phyloP scores from a whole-genome alignment of 2,329 filamentous ascomycete species.

The Malbranchea zuffiana region DNA sequence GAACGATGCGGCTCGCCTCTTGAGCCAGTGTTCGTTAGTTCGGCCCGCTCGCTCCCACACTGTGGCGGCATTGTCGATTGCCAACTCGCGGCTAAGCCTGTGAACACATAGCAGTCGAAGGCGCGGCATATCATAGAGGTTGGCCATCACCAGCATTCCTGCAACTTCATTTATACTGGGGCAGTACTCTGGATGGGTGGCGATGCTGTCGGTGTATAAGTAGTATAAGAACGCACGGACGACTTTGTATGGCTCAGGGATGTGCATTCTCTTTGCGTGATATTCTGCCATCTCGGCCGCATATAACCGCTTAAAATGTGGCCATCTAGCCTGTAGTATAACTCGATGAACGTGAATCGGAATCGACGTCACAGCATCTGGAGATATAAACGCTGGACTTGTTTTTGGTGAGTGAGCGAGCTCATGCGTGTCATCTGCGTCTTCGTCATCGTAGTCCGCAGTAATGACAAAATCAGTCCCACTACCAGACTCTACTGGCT shows the following conservation, averaged over 20 bases:
- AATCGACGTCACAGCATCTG: constrained; percentile 49
- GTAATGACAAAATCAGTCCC: constrained; percentile 88
- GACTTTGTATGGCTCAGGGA: constrained; percentile 87
- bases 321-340: constrained; percentile 90
- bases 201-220: constrained; percentile 88
- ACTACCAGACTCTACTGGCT: constrained; percentile 70
- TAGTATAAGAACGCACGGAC: constrained; percentile 94
- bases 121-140: constrained; percentile 94
- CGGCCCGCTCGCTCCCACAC: constrained; percentile 91
- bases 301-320: constrained; percentile 87
- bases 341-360: constrained; percentile 93
- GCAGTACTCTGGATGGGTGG: constrained; percentile 47
- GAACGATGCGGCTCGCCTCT: constrained; percentile 74
- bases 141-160: constrained; percentile 91
- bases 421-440: constrained; percentile 53
- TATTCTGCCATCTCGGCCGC: constrained; percentile 94
- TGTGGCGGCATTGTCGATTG: constrained; percentile 87
- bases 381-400: constrained; percentile 26
- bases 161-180: constrained; percentile 70
- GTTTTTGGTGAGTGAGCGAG: constrained; percentile 27
- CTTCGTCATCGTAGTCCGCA: constrained; percentile 60
- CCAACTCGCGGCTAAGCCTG: constrained; percentile 76
- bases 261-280: constrained; percentile 94
- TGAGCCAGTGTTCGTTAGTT: constrained; percentile 87
- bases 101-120: constrained; percentile 85